Conservation (phyloP, 73 alveolate species). For the Tetrahymena elliotti region DNA sequence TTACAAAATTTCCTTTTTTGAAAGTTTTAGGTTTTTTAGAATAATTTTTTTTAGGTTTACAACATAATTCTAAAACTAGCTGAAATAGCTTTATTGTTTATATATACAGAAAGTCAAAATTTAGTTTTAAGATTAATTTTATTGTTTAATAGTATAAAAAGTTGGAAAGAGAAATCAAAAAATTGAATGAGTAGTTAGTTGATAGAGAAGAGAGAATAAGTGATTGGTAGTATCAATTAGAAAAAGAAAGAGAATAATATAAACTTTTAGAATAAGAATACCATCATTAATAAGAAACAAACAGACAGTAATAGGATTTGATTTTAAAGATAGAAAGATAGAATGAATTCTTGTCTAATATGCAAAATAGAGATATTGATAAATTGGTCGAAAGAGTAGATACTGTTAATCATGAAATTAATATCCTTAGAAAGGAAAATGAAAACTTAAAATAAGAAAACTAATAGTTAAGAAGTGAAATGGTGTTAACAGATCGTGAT, state of each 20-base stretch:
- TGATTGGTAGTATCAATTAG: neutral
- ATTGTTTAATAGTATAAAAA: neutral
- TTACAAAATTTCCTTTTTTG: no score
- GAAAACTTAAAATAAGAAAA: neutral
- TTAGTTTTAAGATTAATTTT: neutral
- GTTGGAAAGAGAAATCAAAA: neutral
- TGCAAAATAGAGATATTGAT: neutral
- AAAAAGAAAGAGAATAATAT: neutral
- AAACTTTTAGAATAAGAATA: neutral
- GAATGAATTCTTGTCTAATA: neutral
- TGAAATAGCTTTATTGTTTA: no score
- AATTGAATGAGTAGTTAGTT: neutral
- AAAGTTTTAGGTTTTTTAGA: no score
- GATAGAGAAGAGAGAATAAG: neutral
- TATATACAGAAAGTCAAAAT: no score
- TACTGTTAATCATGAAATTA: neutral
- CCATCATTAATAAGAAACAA: neutral
- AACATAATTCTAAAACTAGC: no score
- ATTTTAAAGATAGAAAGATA: neutral
- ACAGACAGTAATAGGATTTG: neutral
- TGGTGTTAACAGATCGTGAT: neutral
- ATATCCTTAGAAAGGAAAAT: neutral
- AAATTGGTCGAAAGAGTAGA: neutral
- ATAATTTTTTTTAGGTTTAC: no score
- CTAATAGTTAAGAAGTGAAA: neutral